These are phyloP conservation scores for Epichloe coenophiala DNA, from an alignment of 2,329 filamentous ascomycete genomes.

Conservation along the genomic window DNA sequence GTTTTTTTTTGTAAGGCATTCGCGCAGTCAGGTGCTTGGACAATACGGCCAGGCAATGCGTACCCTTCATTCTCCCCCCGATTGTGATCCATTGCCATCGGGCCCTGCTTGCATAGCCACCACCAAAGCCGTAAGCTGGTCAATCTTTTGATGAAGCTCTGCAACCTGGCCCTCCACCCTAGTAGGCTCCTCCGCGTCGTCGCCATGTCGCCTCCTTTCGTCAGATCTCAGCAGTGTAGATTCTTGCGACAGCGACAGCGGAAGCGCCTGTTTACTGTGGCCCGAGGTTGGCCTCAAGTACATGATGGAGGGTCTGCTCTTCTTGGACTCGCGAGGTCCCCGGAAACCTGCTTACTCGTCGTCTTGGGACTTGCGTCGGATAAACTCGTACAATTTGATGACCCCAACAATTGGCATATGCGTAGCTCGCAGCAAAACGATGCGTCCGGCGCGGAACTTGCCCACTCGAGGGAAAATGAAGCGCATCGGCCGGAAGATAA, in stretches of 20 bases:
- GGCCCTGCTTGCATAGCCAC: conserved; percentile 26
- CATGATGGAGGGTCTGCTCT: conserved; percentile 10
- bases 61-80: not conserved
- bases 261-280: conserved; percentile 4
- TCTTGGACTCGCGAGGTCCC: conserved; percentile 25
- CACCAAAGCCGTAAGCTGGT: conserved; percentile 19
- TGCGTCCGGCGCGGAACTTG: conserved; percentile 48
- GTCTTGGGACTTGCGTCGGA: conserved; percentile 24
- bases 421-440: conserved; percentile 47
- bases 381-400: conserved; percentile 54
- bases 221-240: conserved; percentile 8
- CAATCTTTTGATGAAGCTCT: conserved; percentile 44
- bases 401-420: conserved; percentile 55
- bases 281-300: conserved; percentile 7
- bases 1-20: too few species aligned
- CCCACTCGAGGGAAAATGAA: conserved; percentile 51
- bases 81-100: not conserved
- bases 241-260: conserved; percentile 7
- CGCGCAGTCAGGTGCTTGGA: too few species aligned
- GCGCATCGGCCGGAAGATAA: conserved; percentile 58
- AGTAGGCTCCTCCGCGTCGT: conserved; percentile 27
- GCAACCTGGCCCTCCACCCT: conserved; percentile 36
- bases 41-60: not conserved
- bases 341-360: conserved; percentile 36
- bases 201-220: conserved; percentile 7